Percentiles rank a stretch among this genome's conserved stretches.
Conservation (phyloP, 805 yeast species). For the Candida awuae region DNA sequence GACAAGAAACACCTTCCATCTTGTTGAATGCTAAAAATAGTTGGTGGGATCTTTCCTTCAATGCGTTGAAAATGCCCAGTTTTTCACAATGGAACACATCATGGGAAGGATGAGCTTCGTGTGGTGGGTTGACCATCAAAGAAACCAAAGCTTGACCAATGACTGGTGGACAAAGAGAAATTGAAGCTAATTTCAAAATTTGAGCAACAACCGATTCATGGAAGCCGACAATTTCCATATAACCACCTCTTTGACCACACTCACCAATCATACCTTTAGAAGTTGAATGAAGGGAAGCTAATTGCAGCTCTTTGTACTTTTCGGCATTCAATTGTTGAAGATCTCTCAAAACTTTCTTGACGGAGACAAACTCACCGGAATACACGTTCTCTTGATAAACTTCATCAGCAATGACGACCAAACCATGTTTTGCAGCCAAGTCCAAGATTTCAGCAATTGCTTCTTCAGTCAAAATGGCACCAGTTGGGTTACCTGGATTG, state of each 20-base stretch:
- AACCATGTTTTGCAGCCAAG: slow-evolving; percentile 76
- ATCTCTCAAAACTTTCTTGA: slow-evolving; percentile 68
- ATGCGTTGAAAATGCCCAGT: slow-evolving; percentile 48
- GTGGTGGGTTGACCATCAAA: slow-evolving; percentile 89
- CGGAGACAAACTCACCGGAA: slow-evolving; percentile 72
- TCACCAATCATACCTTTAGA: slow-evolving; percentile 97
- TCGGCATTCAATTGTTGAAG: slow-evolving; percentile 46
- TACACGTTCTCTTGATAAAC: slow-evolving; percentile 94
- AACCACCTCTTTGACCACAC: slow-evolving; percentile 99
- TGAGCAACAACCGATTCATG: slow-evolving; percentile 58
- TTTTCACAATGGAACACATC: slow-evolving; percentile 60
- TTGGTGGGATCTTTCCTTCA: slow-evolving; percentile 53
- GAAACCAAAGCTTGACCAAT: slow-evolving; percentile 92
- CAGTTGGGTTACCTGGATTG: slow-evolving; percentile 99
- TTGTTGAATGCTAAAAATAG: slow-evolving; percentile 63
- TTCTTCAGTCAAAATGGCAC: slow-evolving; percentile 60
- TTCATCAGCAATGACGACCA: slow-evolving; percentile 92
- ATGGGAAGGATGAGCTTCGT: slow-evolving; percentile 65
- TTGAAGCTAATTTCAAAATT: slow-evolving; percentile 79
- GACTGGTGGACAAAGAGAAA: slow-evolving; percentile 89
- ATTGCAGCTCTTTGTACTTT: slow-evolving; percentile 61
- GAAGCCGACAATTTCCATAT: slow-evolving; percentile 89
- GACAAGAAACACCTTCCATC: slow-evolving; percentile 80
- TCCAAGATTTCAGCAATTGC: slow-evolving; percentile 65
- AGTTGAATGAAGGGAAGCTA: slow-evolving; percentile 93